phyloP scores from a whole-genome alignment of 1,284 basidiomycete species.

The Vanrija pseudolonga region DNA sequence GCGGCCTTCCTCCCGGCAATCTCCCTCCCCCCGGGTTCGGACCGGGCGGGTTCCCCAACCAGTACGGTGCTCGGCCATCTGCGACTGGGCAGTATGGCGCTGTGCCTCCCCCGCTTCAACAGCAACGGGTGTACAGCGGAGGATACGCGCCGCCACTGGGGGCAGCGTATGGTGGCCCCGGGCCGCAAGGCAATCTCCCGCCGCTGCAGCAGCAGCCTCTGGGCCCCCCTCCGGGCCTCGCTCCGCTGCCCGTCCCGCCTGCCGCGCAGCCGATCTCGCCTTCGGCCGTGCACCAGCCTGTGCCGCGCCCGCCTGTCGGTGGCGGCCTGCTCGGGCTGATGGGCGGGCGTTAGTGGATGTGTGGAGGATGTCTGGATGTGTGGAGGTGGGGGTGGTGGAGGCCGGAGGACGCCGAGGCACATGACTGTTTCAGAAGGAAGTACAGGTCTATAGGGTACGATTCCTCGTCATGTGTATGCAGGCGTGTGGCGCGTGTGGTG shows the following conservation, averaged over 20 bases:
- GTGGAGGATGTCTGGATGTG: no score
- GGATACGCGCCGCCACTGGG: neutral
- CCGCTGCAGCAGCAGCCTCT: conserved; percentile 2
- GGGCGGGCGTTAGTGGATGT: neutral
- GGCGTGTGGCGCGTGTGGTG: no score
- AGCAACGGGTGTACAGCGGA: neutral
- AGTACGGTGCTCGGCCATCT: no score
- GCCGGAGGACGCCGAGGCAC: no score
- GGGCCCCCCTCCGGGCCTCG: neutral
- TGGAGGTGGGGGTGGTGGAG: no score
- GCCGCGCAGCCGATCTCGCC: conserved; percentile 5
- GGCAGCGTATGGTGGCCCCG: neutral
- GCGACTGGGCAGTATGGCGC: no score
- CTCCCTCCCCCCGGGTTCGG: neutral
- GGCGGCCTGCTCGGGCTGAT: conserved; percentile 14
- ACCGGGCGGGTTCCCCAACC: neutral
- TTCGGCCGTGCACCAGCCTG: conserved; percentile 17
- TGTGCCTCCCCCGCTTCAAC: neutral
- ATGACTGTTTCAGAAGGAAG: no score
- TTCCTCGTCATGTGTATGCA: no score
- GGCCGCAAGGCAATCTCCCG: neutral
- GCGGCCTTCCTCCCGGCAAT: neutral
- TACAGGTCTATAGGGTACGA: no score
- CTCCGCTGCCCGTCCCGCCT: conserved; percentile 1
- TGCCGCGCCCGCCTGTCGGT: conserved; percentile 19